Base-by-base conservation (phyloP, 1,284 basidiomycete species). In the Wallemia hederae region DNA sequence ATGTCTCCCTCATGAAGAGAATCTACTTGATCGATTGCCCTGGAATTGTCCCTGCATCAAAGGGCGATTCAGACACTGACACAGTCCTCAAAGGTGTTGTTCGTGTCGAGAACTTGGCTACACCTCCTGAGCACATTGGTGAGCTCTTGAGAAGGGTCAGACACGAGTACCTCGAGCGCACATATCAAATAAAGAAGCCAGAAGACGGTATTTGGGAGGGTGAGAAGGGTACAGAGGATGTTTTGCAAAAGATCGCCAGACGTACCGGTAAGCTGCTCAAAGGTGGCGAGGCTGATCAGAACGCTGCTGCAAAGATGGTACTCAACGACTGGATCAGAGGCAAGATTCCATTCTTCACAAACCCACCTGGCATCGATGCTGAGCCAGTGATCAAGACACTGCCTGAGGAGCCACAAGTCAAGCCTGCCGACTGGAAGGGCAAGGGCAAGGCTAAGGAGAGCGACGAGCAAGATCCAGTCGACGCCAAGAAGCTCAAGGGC, bases 21-120 rank as follows among this genome's bases (percentile, higher is more conserved):
- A 98, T 98, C 70, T 98, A 97, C 76, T 82, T 99, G 65, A 96
- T 99, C 74, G 94, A 99, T 74, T 99, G 92, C 70, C 92, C 92
- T 27, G 92, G 94, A 63, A 89, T 98, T 70, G 94, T 98, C 0
- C 94, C 94, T 1, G 83, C 90, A 26, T 91, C 89, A 31, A 74
- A 75, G 28, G 83, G 88, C 26, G 92, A 99, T 71, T 80, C 85
- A 1, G 85, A 96, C 69, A 90, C 90, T 0, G 80, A 82, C 58
- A 97, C 83, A 0, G 94, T 98, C 27, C 78, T 98, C 63, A 98
- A 99, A 72, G 94, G 92, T 39, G 92, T 97, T 59, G 82, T 98
- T 26, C 84, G 92, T 65, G 88, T 98, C 26, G 92, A 98, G 73
- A 91, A 92, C 62, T 78, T 99, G 28, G 79, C 88, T 15, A 86